These are phyloP conservation scores for Stagonosporopsis vannaccii DNA, from an alignment of 2,329 filamentous ascomycete species.

Conservation along the genomic window DNA sequence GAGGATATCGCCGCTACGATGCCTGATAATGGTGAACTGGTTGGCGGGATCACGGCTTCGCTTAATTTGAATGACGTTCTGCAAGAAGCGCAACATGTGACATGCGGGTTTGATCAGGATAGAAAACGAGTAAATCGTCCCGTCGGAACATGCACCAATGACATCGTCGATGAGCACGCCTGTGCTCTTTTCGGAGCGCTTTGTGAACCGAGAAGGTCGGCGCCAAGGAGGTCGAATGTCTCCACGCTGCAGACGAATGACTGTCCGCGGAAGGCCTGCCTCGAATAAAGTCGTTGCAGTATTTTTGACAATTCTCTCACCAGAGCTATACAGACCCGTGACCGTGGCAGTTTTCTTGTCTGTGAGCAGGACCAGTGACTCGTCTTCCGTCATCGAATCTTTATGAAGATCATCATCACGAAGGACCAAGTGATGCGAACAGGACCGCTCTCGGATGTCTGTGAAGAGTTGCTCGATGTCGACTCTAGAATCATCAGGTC, in stretches of 20 bases:
- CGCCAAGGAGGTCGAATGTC: conserved; percentile 50
- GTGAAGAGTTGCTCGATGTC: conserved; percentile 38
- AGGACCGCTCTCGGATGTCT: conserved; percentile 39
- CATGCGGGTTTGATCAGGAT: conserved; percentile 69
- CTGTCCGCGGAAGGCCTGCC: conserved; percentile 50
- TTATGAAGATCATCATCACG: conserved; percentile 10
- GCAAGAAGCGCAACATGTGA: conserved; percentile 74
- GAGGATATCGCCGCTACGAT: conserved; percentile 29
- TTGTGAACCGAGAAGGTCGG: conserved; percentile 15
- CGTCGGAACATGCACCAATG: conserved; percentile 60
- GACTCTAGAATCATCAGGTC: conserved; percentile 37
- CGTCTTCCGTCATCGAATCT: neutral
- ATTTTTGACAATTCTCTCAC: conserved; percentile 25
- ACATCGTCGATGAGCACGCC: conserved; percentile 57
- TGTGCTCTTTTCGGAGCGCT: conserved; percentile 30
- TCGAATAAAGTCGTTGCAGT: conserved; percentile 50
- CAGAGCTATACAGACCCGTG: conserved; percentile 39
- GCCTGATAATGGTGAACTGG: conserved; percentile 21
- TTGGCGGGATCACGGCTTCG: conserved; percentile 20
- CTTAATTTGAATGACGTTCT: conserved; percentile 63
- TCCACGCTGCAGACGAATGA: conserved; percentile 61
- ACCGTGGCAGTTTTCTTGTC: conserved; percentile 45
- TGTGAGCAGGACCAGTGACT: conserved; percentile 40
- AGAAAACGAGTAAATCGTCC: conserved; percentile 65
- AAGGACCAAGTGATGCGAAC: conserved; percentile 37